Percentiles rank a stretch among this genome's conserved stretches.
Conservation (phyloP, 768 basidiomycete species). For the Tricholoma flavovirens region DNA sequence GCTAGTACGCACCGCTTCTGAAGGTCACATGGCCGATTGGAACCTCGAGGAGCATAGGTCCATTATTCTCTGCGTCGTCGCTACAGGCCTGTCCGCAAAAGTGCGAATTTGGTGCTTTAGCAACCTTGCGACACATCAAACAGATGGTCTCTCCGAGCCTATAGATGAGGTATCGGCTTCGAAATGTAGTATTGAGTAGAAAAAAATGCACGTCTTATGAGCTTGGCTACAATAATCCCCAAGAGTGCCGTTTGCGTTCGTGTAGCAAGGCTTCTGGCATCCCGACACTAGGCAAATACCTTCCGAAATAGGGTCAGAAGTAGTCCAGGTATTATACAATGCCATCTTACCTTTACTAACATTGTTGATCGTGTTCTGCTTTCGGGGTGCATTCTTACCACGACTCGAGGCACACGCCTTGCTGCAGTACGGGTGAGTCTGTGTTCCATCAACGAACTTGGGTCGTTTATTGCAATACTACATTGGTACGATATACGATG, state of each 20-base stretch:
- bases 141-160: constrained; percentile 48
- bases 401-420: constrained; percentile 45
- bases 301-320: constrained; percentile 10
- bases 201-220: constrained; percentile 38
- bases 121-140: constrained; percentile 52
- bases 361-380: background rate
- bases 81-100: constrained; percentile 56
- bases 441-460: constrained; percentile 52
- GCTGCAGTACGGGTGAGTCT: constrained; percentile 57
- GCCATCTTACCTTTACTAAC: constrained; percentile 15
- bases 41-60: constrained; percentile 55
- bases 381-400: background rate
- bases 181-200: background rate
- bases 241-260: constrained; percentile 31
- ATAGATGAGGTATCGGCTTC: background rate
- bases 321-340: background rate
- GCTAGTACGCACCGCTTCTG: constrained; percentile 46
- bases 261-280: constrained; percentile 40
- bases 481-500: background rate
- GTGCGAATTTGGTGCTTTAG: constrained; percentile 51
- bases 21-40: constrained; percentile 56
- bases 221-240: constrained; percentile 46
- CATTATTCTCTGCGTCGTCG: constrained; percentile 48
- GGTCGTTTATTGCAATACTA: constrained; percentile 58
- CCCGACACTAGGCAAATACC: constrained; percentile 48